Evolutionary conservation across 257 asterid species (phyloP), one percentile per base, ranked within the genome.

Genomic region (Verbascum thapsus): DNA sequence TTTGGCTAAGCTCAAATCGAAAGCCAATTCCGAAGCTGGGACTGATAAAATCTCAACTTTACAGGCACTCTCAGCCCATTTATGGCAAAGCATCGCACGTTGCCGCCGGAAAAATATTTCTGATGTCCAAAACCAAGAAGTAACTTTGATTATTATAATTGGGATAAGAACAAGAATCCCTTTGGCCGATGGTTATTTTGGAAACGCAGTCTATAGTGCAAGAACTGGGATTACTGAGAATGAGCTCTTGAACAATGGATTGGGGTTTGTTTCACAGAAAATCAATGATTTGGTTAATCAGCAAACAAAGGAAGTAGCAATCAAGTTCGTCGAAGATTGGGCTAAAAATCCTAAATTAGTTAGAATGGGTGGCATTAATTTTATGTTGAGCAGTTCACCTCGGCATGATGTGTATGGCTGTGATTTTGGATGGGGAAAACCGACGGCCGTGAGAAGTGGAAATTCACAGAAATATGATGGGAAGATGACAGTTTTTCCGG

Each of bases 351-450:
- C 71, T 3, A 16, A 2, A 7, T 0, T 74, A 1, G 3, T 2
- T 17, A 40, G 17, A 10, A 66, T 11, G 42, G n/a, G 18, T 5
- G 23, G 1, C 10, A 58, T 15, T 13, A 26, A 48, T 4, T 50
- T 74, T 9, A 11, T 67, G 15, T 45, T 77, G 16, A 63, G 78
- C 37, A 76, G 87, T 41, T 85, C 94, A 9, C 85, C 87, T 0
- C 55, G 85, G 45, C 70, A 68, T 63, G 15, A 82, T 30, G 80
- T 85, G 69, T 82, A 82, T 5, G 83, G 71, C 0, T 67, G 53
- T 6, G 87, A 83, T 44, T 80, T 83, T 22, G 88, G 94, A 16
- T 74, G 82, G 74, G 94, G 94, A 0, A 74, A 77, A 54, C 85
- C 87, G 0, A 15, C 76, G 1, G 83, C 80, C 0, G 77, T 68